These are phyloP conservation scores for Dendrobium chrysotoxum DNA, from an alignment of 106 monocot species.

Conservation along the genomic window DNA sequence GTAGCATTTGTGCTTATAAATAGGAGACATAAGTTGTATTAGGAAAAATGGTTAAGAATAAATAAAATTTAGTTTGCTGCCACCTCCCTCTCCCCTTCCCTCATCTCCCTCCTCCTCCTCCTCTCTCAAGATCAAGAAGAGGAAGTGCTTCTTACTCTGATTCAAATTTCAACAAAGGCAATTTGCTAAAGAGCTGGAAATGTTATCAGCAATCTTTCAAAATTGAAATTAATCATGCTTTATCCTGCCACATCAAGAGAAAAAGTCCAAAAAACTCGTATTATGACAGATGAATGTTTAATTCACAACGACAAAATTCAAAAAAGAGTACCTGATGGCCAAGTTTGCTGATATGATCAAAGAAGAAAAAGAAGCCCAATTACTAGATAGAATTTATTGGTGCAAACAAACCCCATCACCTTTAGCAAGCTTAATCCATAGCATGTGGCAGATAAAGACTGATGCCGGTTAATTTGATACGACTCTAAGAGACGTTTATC, in stretches of 20 bases:
- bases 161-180: too few relatives aligned
- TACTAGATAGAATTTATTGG: constrained; percentile 5
- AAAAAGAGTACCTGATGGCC: background rate
- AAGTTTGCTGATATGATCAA: constrained; percentile 2
- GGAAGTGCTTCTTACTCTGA: too few relatives aligned
- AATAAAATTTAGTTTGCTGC: too few relatives aligned
- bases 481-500: background rate
- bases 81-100: too few relatives aligned
- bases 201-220: background rate
- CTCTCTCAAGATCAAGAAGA: too few relatives aligned
- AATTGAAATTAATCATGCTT: background rate
- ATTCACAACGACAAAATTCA: background rate
- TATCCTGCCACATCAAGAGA: constrained; percentile 17
- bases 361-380: background rate
- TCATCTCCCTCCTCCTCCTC: too few relatives aligned
- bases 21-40: too few relatives aligned
- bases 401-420: constrained; percentile 5
- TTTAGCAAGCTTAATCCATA: background rate
- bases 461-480: background rate
- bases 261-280: background rate
- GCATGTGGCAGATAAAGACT: background rate
- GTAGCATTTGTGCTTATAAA: too few relatives aligned
- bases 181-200: background rate
- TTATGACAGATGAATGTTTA: background rate
- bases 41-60: too few relatives aligned